Evolutionary conservation across 2,329 filamentous ascomycete genomes (phyloP), one percentile per base, ranked within the genome.

Genomic region (Clonostachys chloroleuca): DNA sequence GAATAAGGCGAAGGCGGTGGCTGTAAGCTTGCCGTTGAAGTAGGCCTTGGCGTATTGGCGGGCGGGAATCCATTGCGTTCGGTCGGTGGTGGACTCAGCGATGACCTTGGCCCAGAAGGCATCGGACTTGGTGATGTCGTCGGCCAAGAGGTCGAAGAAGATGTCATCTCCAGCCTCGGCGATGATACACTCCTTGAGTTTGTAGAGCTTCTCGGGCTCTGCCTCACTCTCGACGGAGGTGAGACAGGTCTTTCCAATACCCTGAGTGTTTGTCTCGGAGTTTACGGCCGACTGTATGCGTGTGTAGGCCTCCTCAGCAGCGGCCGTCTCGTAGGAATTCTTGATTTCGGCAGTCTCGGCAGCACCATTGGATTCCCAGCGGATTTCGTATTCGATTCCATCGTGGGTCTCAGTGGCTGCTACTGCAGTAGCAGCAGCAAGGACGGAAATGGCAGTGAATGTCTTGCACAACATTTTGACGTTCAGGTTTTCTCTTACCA

Each of bases 81-180:
- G 43, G 17, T 16, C 52, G 47, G 61, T 61, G 30, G 57, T 55
- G 1, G 62, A 62, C 10, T 51, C 45, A 4, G 60, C 57, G 7
- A 63, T 49, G 16, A 66, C 54, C 7, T 49, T 12, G 2, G 35
- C 47, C 43, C 43, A 45, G 43, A 45, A 45, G 34, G 18, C 43
- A 13, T 45, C 35, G 13, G 43, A 30, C 14, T 45, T 24, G 33
- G 18, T 34, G 34, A 45, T 45, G 43, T 45, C 43, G 17, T 45
- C 17, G 18, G 30, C 17, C n/a, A 45, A n/a, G 24, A 45, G 43
- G 12, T 45, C 43, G 43, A 45, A 45, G 43, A 45, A 45, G 43
- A 36, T 30, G 9, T 30, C 34, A 7, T 34, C 37, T 17, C 14
- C 24, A 17, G 17, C 34, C 17, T 45, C 33, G 43, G 30, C 43